Conservation (phyloP, 768 basidiomycete species). For the Dictyophora rubrovolvata region DNA sequence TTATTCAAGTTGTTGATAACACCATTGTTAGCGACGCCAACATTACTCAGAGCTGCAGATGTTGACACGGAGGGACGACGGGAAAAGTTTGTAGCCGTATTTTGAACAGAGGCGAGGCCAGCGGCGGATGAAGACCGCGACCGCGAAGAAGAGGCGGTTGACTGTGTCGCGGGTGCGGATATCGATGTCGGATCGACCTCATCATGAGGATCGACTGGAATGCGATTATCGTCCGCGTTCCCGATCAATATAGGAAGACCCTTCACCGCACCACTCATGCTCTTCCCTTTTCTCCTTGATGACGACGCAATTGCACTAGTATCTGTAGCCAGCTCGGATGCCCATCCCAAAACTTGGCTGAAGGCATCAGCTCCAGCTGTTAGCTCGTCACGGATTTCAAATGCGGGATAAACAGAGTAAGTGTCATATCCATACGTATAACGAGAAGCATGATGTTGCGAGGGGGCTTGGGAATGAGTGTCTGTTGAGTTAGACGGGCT, state of each 20-base stretch:
- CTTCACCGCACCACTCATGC: neutral
- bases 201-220: neutral
- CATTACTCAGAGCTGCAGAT: neutral
- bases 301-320: neutral
- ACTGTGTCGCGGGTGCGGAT: neutral
- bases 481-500: neutral
- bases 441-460: neutral
- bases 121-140: neutral
- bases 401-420: neutral
- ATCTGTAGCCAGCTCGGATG: conserved; percentile 4
- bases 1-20: neutral
- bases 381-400: conserved; percentile 5
- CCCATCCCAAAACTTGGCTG: conserved; percentile 5
- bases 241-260: neutral
- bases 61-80: conserved; percentile 5
- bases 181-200: neutral
- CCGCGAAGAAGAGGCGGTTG: neutral
- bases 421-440: neutral
- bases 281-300: neutral
- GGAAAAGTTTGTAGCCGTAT: neutral
- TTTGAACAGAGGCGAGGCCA: neutral
- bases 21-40: neutral
- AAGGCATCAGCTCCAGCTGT: conserved; percentile 6
- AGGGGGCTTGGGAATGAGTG: neutral
- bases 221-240: neutral